These are phyloP conservation scores for Trichoderma lentiforme DNA, from an alignment of 2,329 filamentous ascomycete genomes.

Conservation along the genomic window DNA sequence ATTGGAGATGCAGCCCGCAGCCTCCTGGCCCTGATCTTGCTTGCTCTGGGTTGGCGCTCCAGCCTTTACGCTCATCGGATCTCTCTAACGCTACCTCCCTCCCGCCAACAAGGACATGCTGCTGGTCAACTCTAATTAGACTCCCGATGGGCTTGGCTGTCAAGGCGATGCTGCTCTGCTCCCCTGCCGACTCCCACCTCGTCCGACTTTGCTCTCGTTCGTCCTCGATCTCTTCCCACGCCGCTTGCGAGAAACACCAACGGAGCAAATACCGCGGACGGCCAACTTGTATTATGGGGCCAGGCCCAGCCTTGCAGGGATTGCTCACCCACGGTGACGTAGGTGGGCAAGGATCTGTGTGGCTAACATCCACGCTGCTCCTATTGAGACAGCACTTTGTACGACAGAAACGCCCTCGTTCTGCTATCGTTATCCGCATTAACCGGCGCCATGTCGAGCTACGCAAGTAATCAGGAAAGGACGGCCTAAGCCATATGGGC, in stretches of 20 bases:
- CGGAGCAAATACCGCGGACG: slow-evolving; percentile 10
- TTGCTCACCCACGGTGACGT: slow-evolving; percentile 16
- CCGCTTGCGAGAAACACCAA: neutral
- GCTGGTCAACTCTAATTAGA: slow-evolving; percentile 12
- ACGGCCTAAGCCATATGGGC: slow-evolving; percentile 11
- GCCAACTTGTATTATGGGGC: slow-evolving; percentile 3
- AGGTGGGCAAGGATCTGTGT: slow-evolving; percentile 14
- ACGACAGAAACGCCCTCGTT: slow-evolving; percentile 8
- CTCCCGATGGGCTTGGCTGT: neutral
- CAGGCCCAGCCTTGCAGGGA: slow-evolving; percentile 9
- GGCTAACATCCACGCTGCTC: slow-evolving; percentile 10
- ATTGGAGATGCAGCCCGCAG: slow-evolving; percentile 12
- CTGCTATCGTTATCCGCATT: slow-evolving; percentile 9
- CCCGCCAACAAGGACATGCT: slow-evolving; percentile 11
- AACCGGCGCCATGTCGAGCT: slow-evolving; percentile 4
- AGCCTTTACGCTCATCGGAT: slow-evolving; percentile 11
- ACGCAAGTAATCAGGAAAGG: slow-evolving; percentile 1
- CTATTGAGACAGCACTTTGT: slow-evolving; percentile 9
- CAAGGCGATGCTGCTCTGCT: neutral
- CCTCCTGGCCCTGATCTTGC: slow-evolving; percentile 11
- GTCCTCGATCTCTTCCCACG: neutral
- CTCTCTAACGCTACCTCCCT: slow-evolving; percentile 15
- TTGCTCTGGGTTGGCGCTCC: slow-evolving; percentile 15
- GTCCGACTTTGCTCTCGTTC: neutral
- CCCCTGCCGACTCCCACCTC: neutral